Evolutionary conservation across 441 rosid species (phyloP).

Genomic region (Brassica hybrid): DNA sequence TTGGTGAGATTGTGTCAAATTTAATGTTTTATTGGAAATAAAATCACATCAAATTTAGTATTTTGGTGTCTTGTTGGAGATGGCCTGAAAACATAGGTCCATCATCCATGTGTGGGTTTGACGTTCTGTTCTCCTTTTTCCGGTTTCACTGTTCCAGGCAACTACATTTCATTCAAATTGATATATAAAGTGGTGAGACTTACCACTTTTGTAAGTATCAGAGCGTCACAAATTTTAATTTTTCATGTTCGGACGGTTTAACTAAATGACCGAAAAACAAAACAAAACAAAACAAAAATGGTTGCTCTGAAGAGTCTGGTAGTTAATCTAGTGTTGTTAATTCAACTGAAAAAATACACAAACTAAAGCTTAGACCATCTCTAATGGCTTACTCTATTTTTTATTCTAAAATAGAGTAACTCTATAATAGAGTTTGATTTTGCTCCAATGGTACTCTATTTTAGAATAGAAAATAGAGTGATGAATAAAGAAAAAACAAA

Average conservation of each 20-base stretch:
- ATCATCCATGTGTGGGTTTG: not conserved
- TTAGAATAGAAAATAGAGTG: too few relatives aligned
- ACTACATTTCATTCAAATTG: slow-evolving; percentile 1
- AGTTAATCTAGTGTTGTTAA: not conserved
- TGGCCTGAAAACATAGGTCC: not conserved
- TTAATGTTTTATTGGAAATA: too few relatives aligned
- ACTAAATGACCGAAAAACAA: not conserved
- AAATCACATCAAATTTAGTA: too few relatives aligned
- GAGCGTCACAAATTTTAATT: not conserved
- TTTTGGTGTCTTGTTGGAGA: too few relatives aligned
- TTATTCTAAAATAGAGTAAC: too few relatives aligned
- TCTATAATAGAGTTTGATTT: too few relatives aligned
- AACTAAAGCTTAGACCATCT: not conserved
- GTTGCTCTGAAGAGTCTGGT: not conserved
- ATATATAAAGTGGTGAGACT: not conserved
- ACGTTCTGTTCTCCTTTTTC: not conserved
- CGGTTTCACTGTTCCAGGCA: not conserved
- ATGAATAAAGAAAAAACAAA: too few relatives aligned
- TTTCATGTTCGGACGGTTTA: not conserved
- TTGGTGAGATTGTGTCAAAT: too few relatives aligned
- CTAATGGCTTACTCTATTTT: too few relatives aligned
- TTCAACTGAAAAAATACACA: not conserved
- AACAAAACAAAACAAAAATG: not conserved
- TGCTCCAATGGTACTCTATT: too few relatives aligned
- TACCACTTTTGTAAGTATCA: not conserved